phyloP scores from a whole-genome alignment of 1,284 basidiomycete species.

The Trichosporon ovoides region DNA sequence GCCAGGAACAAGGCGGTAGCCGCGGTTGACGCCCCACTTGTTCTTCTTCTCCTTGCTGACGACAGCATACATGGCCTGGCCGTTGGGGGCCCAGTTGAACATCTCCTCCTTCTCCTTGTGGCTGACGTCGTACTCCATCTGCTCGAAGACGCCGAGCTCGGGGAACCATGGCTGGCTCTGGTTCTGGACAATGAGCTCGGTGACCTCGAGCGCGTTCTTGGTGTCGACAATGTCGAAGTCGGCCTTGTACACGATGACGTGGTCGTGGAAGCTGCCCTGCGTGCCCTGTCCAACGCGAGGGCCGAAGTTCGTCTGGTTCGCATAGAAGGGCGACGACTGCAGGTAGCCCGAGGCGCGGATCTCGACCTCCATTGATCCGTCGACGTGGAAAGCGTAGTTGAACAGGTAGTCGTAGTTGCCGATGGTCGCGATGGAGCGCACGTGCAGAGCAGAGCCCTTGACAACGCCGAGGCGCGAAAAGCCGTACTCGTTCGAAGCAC shows the following conservation, averaged over 20 bases:
- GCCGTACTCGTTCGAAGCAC: conserved; percentile 29
- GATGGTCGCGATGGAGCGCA: conserved; percentile 57
- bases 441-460: conserved; percentile 58
- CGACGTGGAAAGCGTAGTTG: conserved; percentile 62
- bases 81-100: conserved; percentile 27
- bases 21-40: conserved; percentile 56
- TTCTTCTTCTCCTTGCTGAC: conserved; percentile 39
- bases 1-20: conserved; percentile 36
- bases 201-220: conserved; percentile 56
- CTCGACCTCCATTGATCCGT: conserved; percentile 62
- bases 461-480: too few species aligned
- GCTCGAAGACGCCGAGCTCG: conserved; percentile 44
- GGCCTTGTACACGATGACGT: conserved; percentile 59
- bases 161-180: conserved; percentile 2
- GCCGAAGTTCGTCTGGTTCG: conserved; percentile 55
- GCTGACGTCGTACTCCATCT: conserved; percentile 54
- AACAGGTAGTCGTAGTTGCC: conserved; percentile 58
- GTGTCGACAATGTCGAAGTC: conserved; percentile 60
- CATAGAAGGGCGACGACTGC: conserved; percentile 59
- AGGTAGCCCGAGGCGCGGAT: conserved; percentile 64
- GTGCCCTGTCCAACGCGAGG: conserved; percentile 51
- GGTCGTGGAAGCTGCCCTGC: conserved; percentile 55
- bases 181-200: conserved; percentile 15
- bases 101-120: conserved; percentile 40
- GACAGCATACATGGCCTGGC: conserved; percentile 37